Base-by-base conservation (phyloP, 1,284 basidiomycete genomes). In the Cryptococcus sp. region DNA sequence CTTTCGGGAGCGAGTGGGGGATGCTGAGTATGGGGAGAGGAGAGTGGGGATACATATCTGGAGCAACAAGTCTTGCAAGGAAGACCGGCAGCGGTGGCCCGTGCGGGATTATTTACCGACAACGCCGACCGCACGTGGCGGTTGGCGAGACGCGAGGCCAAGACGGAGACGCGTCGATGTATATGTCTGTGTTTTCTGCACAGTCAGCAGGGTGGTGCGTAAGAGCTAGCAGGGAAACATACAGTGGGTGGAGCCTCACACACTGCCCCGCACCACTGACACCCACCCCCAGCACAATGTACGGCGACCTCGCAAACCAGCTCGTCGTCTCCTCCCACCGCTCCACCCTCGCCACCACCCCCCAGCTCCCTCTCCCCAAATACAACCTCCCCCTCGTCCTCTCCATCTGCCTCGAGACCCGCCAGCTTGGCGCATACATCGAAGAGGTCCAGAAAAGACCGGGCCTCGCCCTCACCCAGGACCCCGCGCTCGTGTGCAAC, bases 351-450 rank as follows among this genome's bases (percentile, higher is more conserved):
- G 87, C 89, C 0, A 87, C 91, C 64, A 86, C 87, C 2, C 68
- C 73, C 15, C 73, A 75, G 60, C 68, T 72, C 23, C 74, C 72
- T 12, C 81, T 98, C 20, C 83, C 91, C 59, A 95, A 95, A 65
- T 98, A 98, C 82, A 92, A 94, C 75, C 89, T 93, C 71, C 81
- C 85, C 50, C 84, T 91, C 63, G 88, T 98, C 38, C 87, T 93
- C 51, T 82, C 85, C 42, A 83, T 97, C 72, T 83, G 91, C 63
- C 85, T 94, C 63, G 95, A 98, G 75, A 91, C 93, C 59, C 89
- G 92, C 67, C 88, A 90, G 68, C 86, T 96, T 63, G 89, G 78
- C 35, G 65, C 74, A 2, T 75, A 77, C 37, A 78, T 81, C 56
- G 68, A 64, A 21, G 50, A 64, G 11, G 69, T 77, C 8, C 70